A percentile compares a stretch with the other conserved stretches of the same genome.
Conservation (phyloP, 169 alveolate genomes). For the Plasmodium fragile region DNA sequence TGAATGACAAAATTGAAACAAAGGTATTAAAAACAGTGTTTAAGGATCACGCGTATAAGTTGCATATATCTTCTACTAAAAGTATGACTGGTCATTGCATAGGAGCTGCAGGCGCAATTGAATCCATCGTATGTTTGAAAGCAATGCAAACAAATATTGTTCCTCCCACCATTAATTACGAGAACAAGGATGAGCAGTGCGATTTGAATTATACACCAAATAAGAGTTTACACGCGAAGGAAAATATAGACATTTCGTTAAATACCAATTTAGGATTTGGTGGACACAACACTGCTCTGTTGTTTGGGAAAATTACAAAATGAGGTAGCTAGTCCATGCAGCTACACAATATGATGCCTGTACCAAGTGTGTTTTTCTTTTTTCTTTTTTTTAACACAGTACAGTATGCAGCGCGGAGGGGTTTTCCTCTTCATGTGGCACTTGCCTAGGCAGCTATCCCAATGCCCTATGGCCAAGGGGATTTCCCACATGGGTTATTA, state of each 20-base stretch:
- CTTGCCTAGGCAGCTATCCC: background rate
- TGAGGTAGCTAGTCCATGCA: slow-evolving; percentile 5
- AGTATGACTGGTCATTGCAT: slow-evolving; percentile 87
- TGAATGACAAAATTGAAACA: slow-evolving; percentile 84
- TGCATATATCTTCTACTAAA: slow-evolving; percentile 82
- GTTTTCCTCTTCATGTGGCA: background rate
- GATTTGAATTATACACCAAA: slow-evolving; percentile 84
- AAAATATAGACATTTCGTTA: slow-evolving; percentile 59
- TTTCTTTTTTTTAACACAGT: background rate
- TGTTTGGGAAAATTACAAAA: slow-evolving; percentile 65
- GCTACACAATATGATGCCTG: background rate
- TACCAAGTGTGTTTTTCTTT: background rate
- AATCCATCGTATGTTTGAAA: slow-evolving; percentile 81
- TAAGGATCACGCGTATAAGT: slow-evolving; percentile 78
- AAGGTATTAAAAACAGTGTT: slow-evolving; percentile 79
- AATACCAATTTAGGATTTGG: slow-evolving; percentile 85
- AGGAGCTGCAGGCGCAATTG: slow-evolving; percentile 86
- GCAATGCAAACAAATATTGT: slow-evolving; percentile 81
- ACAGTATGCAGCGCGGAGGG: background rate
- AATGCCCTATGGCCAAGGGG: background rate
- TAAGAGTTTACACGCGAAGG: slow-evolving; percentile 63
- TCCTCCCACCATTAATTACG: slow-evolving; percentile 86
- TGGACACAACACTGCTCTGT: slow-evolving; percentile 85
- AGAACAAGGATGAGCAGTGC: slow-evolving; percentile 81
- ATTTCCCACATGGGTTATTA: background rate